Base-by-base conservation (phyloP, 148 eudicot genomes). In the Silene uniflora region DNA sequence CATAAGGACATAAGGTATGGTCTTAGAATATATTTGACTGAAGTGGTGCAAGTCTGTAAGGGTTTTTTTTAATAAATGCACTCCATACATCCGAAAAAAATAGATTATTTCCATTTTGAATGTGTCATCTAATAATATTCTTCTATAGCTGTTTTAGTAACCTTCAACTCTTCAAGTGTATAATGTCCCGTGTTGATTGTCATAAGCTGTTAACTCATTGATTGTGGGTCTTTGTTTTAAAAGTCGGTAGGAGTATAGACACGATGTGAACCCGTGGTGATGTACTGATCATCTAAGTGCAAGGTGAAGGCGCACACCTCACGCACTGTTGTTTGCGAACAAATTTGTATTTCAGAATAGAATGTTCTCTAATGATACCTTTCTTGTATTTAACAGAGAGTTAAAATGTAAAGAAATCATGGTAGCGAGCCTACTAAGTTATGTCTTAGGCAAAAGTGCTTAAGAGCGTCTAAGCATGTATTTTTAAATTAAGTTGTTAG, bases 1-100 rank as follows among this genome's bases (percentile, higher is more conserved):
- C 67, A 60, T n/a, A n/a, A n/a, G n/a, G n/a, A n/a, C n/a, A n/a
- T 47, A 67, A 13, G 63, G 69, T 27, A 79, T 60, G 66, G 24
- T 25, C 56, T 21, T 25, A 24, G 44, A 23, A 24, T 47, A 64
- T 47, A 18, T 17, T 55, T 67, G 73, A 67, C 73, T 66, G 24
- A 47, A 75, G 8, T 70, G 62, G 5, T 16, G 32, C 12, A 18
- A 16, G 9, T 71, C n/a, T n/a, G n/a, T n/a, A n/a, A n/a, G n/a
- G n/a, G 25, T 39, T 25, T 22, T 62, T 77, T 61, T 70, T 42
- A 56, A 29, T 29, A 29, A 29, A 29, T 29, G 32, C 32, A 29
- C 32, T 29, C 32, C 32, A 29, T 4, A 29, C 32, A 29, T 29
- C 32, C 32, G 1, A 29, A 29, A 29, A 29, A 29, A 4, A 29